Base-by-base conservation (phyloP, 1,139 yeast species). In the Debaryomyces nepalensis region DNA sequence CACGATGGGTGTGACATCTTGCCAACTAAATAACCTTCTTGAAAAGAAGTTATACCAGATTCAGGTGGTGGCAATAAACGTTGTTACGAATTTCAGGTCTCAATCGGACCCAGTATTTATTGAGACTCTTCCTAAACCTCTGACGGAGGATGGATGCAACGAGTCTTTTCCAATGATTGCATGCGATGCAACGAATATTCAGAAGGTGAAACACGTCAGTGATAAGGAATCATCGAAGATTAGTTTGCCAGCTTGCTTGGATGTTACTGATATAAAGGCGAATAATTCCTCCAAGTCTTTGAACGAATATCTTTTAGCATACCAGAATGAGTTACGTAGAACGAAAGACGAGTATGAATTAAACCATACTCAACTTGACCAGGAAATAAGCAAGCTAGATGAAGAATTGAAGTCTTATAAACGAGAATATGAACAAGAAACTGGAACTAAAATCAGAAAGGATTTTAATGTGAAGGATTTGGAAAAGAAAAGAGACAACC, bases 61-160 rank as follows among this genome's bases (percentile, higher is more conserved):
- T 27, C 73, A 69, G 43, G 62, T 73, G 24, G 55, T 70, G 12
- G 77, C 77, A 5, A 61, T 70, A 26, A 72, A 73, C 46, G 57
- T 67, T 21, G 41, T 62, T 26, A 68, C 68, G 42, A 65, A 67
- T 43, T 73, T 68, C 51, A 52, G 69, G 24, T 63, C 74, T 1
- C 68, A 66, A 46, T 63, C 71, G 11, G 50, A 55, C 11, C 62
- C 75, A 0, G 66, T 71, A 1, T 69, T 47, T 43, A 54, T 65
- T 30, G 52, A 41, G 26, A 44, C 42, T 15, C 34, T 42, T 22
- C 42, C 39, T 15, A 32, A 31, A 14, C 22, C 29, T 12, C 16
- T 12, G 15, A 31, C 10, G 14, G 14, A 23, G n/a, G 19, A 18
- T 15, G 20, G 24, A 18, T 16, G 21, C 11, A 18, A 16, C 8